phyloP scores from a whole-genome alignment of 2,329 filamentous ascomycete genomes.

The Colletotrichum tropicale region DNA sequence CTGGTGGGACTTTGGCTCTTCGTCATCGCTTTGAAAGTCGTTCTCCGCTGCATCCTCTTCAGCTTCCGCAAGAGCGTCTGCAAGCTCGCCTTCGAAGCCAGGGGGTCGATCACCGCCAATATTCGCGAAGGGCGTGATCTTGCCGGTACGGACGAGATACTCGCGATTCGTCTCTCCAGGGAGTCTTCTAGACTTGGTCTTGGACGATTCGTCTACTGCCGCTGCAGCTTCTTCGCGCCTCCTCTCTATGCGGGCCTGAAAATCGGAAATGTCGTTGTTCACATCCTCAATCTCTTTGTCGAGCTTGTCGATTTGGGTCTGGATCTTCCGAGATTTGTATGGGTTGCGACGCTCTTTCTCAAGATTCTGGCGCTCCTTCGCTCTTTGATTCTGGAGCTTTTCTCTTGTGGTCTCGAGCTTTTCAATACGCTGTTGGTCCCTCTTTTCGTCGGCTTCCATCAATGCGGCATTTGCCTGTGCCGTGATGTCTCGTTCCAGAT shows the following conservation, averaged over 20 bases:
- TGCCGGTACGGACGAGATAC: constrained; percentile 92
- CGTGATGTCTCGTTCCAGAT: constrained; percentile 86
- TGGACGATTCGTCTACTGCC: constrained; percentile 44
- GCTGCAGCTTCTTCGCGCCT: constrained; percentile 64
- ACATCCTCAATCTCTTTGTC: constrained; percentile 68
- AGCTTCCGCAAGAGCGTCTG: constrained; percentile 79
- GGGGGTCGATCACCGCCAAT: constrained; percentile 68
- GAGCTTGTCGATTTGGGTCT: constrained; percentile 69
- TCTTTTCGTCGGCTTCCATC: constrained; percentile 66
- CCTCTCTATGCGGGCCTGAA: constrained; percentile 79
- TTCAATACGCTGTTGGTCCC: constrained; percentile 66
- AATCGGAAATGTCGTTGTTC: constrained; percentile 77
- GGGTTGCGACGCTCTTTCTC: constrained; percentile 48
- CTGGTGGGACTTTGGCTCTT: constrained; percentile 70
- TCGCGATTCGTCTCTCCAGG: constrained; percentile 85
- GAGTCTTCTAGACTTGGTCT: constrained; percentile 61
- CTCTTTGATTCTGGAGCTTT: constrained; percentile 70
- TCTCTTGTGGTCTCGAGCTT: constrained; percentile 58
- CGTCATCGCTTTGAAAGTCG: constrained; percentile 42
- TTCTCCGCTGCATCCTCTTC: constrained; percentile 73
- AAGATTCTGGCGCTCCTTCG: constrained; percentile 54
- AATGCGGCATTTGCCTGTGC: constrained; percentile 63
- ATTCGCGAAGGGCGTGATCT: constrained; percentile 94
- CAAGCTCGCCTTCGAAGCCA: constrained; percentile 71
- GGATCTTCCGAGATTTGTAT: constrained; percentile 60